Evolutionary conservation across 306 rosid genomes (phyloP).

Genomic region (Cyamopsis tetragonoloba): DNA sequence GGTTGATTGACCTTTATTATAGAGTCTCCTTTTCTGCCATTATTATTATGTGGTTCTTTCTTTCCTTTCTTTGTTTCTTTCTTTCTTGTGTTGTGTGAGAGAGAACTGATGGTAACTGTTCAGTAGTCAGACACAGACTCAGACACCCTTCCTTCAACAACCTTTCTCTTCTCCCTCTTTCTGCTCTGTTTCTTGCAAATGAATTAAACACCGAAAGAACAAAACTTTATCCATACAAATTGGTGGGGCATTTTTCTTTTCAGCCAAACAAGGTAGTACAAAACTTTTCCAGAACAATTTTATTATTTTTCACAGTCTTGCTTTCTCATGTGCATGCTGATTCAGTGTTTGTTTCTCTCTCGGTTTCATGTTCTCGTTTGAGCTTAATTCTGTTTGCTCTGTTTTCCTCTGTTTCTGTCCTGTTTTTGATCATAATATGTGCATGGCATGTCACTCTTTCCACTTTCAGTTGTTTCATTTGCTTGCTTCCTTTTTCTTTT

Average conservation of each 20-base stretch:
- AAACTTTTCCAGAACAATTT: neutral
- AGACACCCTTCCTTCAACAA: slow-evolving; percentile 45
- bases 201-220: slow-evolving; percentile 21
- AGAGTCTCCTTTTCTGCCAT: slow-evolving; percentile 16
- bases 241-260: slow-evolving; percentile 37
- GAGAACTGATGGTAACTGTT: slow-evolving; percentile 34
- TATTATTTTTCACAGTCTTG: neutral
- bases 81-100: too few species aligned
- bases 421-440: slow-evolving; percentile 18
- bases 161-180: neutral
- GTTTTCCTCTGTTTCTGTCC: neutral
- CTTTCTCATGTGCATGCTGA: slow-evolving; percentile 32
- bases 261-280: slow-evolving; percentile 25
- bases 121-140: slow-evolving; percentile 35
- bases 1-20: slow-evolving; percentile 20
- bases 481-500: slow-evolving; percentile 11
- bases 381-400: slow-evolving; percentile 10
- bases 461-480: neutral
- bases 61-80: too few species aligned
- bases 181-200: slow-evolving; percentile 20
- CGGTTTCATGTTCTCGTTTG: neutral
- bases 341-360: too few species aligned
- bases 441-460: slow-evolving; percentile 65
- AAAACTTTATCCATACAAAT: slow-evolving; percentile 13
- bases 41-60: slow-evolving; percentile 66